Conservation (phyloP, 441 rosid genomes). For the Eruca vesicaria region DNA sequence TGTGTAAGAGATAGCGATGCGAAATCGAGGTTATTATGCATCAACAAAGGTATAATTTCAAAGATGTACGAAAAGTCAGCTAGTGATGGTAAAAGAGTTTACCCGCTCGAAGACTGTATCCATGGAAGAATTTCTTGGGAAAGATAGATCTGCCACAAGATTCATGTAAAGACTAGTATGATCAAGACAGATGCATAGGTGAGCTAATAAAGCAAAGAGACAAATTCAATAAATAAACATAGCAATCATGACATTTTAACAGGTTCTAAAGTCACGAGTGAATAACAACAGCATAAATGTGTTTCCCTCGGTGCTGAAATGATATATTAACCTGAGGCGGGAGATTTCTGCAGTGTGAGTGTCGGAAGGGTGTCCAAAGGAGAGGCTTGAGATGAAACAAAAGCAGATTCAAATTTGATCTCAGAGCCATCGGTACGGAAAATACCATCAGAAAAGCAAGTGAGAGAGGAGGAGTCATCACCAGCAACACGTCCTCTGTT, state of each 20-base stretch:
- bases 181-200: conserved; percentile 12
- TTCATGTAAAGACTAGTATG: not conserved
- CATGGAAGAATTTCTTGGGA: conserved; percentile 58
- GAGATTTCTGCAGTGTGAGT: conserved; percentile 65
- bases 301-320: not conserved
- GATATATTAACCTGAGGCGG: conserved; percentile 45
- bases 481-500: conserved; percentile 93
- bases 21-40: conserved; percentile 11
- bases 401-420: conserved; percentile 55
- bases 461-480: conserved; percentile 80
- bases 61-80: conserved; percentile 13
- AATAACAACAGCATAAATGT: too few relatives aligned
- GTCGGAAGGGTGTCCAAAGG: conserved; percentile 57
- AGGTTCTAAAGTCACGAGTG: not conserved
- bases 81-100: conserved; percentile 17
- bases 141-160: conserved; percentile 61
- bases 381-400: conserved; percentile 71
- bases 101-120: conserved; percentile 73
- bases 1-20: conserved; percentile 17
- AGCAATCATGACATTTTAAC: not conserved
- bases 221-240: not conserved
- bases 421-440: conserved; percentile 50
- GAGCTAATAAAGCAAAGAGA: conserved; percentile 12
- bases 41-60: not conserved
- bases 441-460: conserved; percentile 70